Conservation (phyloP, 1,284 basidiomycete species). For the Peniophora sp. region DNA sequence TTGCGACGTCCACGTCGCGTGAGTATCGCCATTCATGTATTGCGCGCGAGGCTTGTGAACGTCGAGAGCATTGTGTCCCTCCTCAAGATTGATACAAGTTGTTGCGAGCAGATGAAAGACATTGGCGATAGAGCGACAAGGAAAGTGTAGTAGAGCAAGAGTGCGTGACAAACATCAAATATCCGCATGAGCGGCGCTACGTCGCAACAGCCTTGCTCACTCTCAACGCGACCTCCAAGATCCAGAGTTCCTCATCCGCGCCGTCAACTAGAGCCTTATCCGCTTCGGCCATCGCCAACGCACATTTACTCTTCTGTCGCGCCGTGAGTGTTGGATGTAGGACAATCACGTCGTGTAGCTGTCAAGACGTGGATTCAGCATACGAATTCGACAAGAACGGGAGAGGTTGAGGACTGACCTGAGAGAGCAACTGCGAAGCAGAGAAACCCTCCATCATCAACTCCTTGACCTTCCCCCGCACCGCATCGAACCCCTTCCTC, state of each 20-base stretch:
- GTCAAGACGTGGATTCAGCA: constrained; percentile 7
- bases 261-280: constrained; percentile 97
- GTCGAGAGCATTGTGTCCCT: too few species aligned
- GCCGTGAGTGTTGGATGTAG: constrained; percentile 75
- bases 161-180: too few species aligned
- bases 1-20: too few species aligned
- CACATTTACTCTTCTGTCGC: constrained; percentile 77
- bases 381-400: not conserved
- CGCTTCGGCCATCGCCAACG: constrained; percentile 85
- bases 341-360: constrained; percentile 91
- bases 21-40: too few species aligned
- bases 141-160: too few species aligned
- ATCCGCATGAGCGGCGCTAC: not conserved
- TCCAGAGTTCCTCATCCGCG: constrained; percentile 97
- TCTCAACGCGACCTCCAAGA: constrained; percentile 78
- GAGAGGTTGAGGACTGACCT: constrained; percentile 44
- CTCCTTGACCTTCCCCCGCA: constrained; percentile 67
- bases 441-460: constrained; percentile 89
- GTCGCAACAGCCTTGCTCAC: constrained; percentile 54
- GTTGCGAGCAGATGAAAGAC: too few species aligned
- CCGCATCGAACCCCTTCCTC: constrained; percentile 54
- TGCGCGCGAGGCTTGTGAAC: too few species aligned
- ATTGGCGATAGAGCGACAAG: too few species aligned
- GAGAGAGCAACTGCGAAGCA: constrained; percentile 82
- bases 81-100: too few species aligned